Conservation (phyloP, 148 eudicot genomes). For the Arctostaphylos glauca region DNA sequence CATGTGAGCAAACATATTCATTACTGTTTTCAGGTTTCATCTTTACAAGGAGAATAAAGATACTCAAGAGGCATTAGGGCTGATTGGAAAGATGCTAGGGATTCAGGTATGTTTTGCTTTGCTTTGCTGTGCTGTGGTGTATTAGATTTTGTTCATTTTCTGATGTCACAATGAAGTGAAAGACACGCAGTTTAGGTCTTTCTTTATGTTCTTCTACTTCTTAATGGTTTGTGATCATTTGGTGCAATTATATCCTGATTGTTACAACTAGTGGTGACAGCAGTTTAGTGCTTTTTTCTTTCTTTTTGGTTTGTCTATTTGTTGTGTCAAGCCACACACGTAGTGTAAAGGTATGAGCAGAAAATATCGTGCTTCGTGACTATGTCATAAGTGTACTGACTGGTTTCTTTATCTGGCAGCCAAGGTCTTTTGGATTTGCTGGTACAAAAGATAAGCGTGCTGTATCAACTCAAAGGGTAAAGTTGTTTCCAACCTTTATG, state of each 20-base stretch:
- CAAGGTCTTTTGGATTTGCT: slow-evolving; percentile 91
- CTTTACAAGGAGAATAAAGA: slow-evolving; percentile 99
- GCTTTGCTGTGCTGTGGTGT: background rate
- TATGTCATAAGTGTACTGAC: background rate
- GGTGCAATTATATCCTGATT: background rate
- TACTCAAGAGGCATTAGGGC: slow-evolving; percentile 83
- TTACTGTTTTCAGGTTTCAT: slow-evolving; percentile 61
- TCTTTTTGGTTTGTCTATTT: background rate
- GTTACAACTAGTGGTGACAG: background rate
- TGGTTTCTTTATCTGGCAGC: slow-evolving; percentile 45
- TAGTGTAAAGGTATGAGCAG: background rate
- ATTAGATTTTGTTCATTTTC: background rate
- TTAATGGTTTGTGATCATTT: background rate
- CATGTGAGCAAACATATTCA: slow-evolving; percentile 16
- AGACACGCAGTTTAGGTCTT: background rate
- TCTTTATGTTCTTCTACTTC: background rate
- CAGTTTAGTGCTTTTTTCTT: background rate
- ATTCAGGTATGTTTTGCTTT: slow-evolving; percentile 50
- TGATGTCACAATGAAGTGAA: background rate
- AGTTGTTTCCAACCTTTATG: background rate
- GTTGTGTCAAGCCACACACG: background rate
- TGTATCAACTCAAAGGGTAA: slow-evolving; percentile 87
- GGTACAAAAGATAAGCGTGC: slow-evolving; percentile 97
- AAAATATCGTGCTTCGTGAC: background rate
- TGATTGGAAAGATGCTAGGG: slow-evolving; percentile 96